Evolutionary conservation across 1,284 basidiomycete genomes (phyloP).

Genomic region (Boletellus deceptivus): DNA sequence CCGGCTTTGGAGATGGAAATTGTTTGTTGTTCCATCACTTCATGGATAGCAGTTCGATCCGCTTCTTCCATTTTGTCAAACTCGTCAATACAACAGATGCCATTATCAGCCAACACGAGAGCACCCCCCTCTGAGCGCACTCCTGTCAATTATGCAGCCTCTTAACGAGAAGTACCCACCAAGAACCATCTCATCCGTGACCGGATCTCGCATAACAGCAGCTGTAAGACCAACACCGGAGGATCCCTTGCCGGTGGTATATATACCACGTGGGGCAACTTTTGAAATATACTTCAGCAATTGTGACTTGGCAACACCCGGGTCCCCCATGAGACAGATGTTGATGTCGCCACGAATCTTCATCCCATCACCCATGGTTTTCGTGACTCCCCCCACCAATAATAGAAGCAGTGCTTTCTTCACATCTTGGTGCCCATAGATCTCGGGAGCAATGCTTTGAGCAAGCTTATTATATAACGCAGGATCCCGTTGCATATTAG

Average conservation of each 20-base stretch:
- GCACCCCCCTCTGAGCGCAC: slow-evolving; percentile 88
- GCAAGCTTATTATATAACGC: slow-evolving; percentile 83
- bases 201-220: slow-evolving; percentile 98
- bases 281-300: slow-evolving; percentile 98
- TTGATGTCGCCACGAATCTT: slow-evolving; percentile 99
- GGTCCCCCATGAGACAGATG: slow-evolving; percentile 98
- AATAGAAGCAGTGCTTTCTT: slow-evolving; percentile 96
- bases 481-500: slow-evolving; percentile 72
- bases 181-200: slow-evolving; percentile 99
- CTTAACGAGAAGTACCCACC: slow-evolving; percentile 52
- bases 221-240: slow-evolving; percentile 98
- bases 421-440: slow-evolving; percentile 97
- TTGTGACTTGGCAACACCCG: slow-evolving; percentile 99
- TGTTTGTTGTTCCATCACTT: slow-evolving; percentile 99
- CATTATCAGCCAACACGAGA: slow-evolving; percentile 97
- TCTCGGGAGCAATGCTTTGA: slow-evolving; percentile 94
- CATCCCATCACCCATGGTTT: slow-evolving; percentile 95
- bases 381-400: slow-evolving; percentile 94
- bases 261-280: slow-evolving; percentile 95
- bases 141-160: slow-evolving; percentile 4
- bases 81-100: slow-evolving; percentile 99
- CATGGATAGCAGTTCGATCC: slow-evolving; percentile 97
- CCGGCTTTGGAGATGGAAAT: slow-evolving; percentile 99
- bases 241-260: slow-evolving; percentile 97
- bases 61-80: slow-evolving; percentile 99